These are phyloP conservation scores for Conticribra guillardii DNA, from an alignment of 108 stramenopile species.

Conservation along the genomic window DNA sequence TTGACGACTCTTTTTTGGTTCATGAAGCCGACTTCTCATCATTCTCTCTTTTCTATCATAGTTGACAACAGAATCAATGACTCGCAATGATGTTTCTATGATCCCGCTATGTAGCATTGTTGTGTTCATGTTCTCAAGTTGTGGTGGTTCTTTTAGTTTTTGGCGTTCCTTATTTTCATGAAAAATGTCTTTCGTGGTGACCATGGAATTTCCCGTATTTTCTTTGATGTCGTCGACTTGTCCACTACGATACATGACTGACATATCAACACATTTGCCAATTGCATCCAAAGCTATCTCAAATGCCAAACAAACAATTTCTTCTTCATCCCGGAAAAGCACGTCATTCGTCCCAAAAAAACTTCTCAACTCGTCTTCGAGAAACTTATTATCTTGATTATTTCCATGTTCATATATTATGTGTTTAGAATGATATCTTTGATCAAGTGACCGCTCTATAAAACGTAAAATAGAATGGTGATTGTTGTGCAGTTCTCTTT, in stretches of 20 bases:
- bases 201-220: too few species aligned
- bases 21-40: background rate
- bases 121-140: background rate
- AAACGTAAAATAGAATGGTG: conserved; percentile 39
- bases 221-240: too few species aligned
- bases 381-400: conserved; percentile 1
- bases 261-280: background rate
- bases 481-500: conserved; percentile 16
- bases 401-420: background rate
- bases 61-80: conserved; percentile 23
- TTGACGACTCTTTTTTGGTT: background rate
- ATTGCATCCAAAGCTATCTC: conserved; percentile 36
- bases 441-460: conserved; percentile 25
- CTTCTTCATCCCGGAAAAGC: conserved; percentile 25
- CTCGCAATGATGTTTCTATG: conserved; percentile 29
- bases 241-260: background rate
- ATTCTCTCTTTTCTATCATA: conserved; percentile 18
- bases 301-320: conserved; percentile 35
- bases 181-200: background rate
- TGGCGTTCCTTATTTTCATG: background rate
- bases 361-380: conserved; percentile 22
- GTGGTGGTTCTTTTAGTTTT: background rate
- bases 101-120: conserved; percentile 7
- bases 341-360: conserved; percentile 32
- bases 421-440: conserved; percentile 13